Evolutionary conservation across 805 yeast species (phyloP).

Genomic region (Brettanomyces nanus): DNA sequence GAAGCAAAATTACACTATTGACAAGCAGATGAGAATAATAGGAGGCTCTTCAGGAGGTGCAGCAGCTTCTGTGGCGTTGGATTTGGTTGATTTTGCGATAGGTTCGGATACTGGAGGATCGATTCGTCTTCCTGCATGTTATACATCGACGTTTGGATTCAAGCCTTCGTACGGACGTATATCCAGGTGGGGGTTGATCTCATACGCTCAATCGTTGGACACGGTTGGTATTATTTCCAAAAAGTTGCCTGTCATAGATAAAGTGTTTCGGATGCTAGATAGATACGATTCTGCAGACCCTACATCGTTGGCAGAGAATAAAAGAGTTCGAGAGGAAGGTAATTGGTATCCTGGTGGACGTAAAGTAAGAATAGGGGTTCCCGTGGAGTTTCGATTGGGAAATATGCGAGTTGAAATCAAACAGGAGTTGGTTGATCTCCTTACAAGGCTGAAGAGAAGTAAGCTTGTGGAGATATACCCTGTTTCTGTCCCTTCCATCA

Average conservation of each 20-base stretch:
- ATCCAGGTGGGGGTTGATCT: conserved; percentile 85
- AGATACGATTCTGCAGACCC: conserved; percentile 69
- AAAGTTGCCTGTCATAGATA: conserved; percentile 33
- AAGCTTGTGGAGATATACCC: conserved; percentile 50
- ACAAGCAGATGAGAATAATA: conserved; percentile 31
- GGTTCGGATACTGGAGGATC: conserved; percentile 99
- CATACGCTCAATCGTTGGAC: conserved; percentile 91
- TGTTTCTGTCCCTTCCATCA: conserved; percentile 65
- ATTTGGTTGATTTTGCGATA: conserved; percentile 60
- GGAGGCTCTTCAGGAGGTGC: conserved; percentile 98
- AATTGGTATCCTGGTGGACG: conserved; percentile 5
- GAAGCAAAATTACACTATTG: conserved; percentile 9
- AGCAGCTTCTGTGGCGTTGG: conserved; percentile 84
- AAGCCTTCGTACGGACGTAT: conserved; percentile 92
- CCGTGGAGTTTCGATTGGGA: conserved; percentile 53
- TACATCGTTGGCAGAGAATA: conserved; percentile 41
- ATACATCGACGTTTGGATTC: conserved; percentile 76
- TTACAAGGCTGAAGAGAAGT: conserved; percentile 36
- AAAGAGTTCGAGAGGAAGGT: conserved; percentile 23
- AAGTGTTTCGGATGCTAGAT: conserved; percentile 52
- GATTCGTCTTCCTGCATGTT: conserved; percentile 85
- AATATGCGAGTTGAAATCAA: conserved; percentile 43
- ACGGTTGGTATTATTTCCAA: conserved; percentile 80
- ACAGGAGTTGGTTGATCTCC: conserved; percentile 37
- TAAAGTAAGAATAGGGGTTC: conserved; percentile 56